These are phyloP conservation scores for Funneliformis mosseae DNA, from an alignment of 192 early-diverging fungal species.

Conservation along the genomic window DNA sequence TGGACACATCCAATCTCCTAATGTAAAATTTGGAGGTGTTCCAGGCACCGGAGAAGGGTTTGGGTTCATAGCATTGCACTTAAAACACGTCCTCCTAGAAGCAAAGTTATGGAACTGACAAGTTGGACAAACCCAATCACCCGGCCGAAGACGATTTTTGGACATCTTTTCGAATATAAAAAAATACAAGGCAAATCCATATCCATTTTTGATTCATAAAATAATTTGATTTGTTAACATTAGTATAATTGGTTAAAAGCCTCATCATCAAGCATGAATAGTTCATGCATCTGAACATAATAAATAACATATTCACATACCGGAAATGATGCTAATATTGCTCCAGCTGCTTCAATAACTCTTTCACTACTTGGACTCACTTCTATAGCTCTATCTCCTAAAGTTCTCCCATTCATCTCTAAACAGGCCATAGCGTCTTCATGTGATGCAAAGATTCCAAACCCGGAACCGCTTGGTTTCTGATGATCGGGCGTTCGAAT, in stretches of 20 bases:
- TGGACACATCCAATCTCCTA: conserved; percentile 68
- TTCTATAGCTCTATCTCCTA: conserved; percentile 63
- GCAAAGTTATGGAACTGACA: conserved; percentile 78
- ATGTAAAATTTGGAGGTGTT: conserved; percentile 50
- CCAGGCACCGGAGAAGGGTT: conserved; percentile 40
- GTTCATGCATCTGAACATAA: neutral
- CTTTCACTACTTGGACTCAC: conserved; percentile 63
- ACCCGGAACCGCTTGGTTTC: conserved; percentile 66
- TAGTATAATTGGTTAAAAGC: too few species aligned
- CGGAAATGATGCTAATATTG: conserved; percentile 61
- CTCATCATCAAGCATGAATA: neutral
- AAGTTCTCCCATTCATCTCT: conserved; percentile 61
- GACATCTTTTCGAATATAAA: conserved; percentile 29
- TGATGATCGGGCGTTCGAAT: conserved; percentile 55
- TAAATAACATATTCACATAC: conserved; percentile 35
- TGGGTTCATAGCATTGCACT: conserved; percentile 64
- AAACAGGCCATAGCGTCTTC: conserved; percentile 64
- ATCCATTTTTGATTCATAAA: neutral
- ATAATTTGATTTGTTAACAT: neutral
- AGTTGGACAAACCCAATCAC: conserved; percentile 75
- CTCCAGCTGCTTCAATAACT: conserved; percentile 60
- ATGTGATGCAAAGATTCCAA: conserved; percentile 65
- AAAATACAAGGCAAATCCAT: neutral
- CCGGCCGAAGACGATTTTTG: conserved; percentile 56
- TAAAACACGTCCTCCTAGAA: conserved; percentile 61